Evolutionary conservation across 2,329 filamentous ascomycete species (phyloP), one percentile per base, ranked within the genome.

Genomic region (Helotiales sp.): DNA sequence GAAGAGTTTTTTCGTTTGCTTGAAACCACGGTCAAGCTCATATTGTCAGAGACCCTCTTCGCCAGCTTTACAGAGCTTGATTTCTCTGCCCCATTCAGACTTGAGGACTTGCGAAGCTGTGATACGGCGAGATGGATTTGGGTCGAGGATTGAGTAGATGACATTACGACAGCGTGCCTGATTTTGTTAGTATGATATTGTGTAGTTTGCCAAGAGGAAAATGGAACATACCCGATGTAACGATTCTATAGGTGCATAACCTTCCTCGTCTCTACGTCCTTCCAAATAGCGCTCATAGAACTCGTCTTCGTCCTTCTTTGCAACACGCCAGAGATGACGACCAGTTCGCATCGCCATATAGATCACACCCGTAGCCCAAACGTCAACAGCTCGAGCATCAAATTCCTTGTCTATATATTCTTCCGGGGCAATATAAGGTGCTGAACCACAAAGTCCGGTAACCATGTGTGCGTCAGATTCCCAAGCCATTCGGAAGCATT

Each of bases 321-420:
- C 96, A n/a, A 97, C 89, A 63, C 94, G 91, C 96, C 96, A 99
- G 8, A 99, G 84, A 79, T 99, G 96, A 62, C 96, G 87, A 6
- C 96, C 96, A 1, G 95, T 98, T 66, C 96, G 87, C 96, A 99
- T 99, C 15, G 96, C 96, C 96, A 99, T 99, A 82, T 99, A 99
- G 68, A 99, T 99, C 61, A 99, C 96, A 77, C 96, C 96, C 68
- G 93, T 97, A 26, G 96, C 96, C 96, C 96, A 99, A 15, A 98
- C 91, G 76, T 99, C 96, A 58, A 99, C 95, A n/a, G 96, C 95
- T 66, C 96, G 88, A 32, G 96, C 96, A 77, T 99, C 96, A 72
- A 99, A 99, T 78, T 99, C 96, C 78, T 91, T 93, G 77, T 97
- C 94, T 1, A 90, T 88, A 76, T 99, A 99, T 79, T 99, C 96